Evolutionary conservation across 2,329 filamentous ascomycete genomes (phyloP), one percentile per base, ranked within the genome.

Genomic region (Pseudonectria buxi): DNA sequence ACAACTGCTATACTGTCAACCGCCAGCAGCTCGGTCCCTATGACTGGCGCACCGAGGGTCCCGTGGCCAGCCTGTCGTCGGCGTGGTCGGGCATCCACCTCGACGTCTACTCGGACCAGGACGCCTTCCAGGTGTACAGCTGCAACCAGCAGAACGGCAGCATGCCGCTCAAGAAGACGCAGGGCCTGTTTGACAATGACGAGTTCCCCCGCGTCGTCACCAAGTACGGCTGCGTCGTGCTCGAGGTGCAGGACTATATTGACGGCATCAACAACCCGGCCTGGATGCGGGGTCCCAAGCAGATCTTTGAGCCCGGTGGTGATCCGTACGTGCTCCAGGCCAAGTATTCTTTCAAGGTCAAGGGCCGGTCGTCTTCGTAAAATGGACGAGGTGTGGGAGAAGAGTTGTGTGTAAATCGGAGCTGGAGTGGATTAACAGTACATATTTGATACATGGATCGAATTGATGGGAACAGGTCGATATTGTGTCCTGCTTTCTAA

Each of bases 171-270:
- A 88, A 88, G 68, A 65, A 67, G 41, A 82, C 77, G 0, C 84
- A 88, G 58, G 83, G 83, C 12, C 63, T 83, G 4, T 61, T 67
- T 42, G 68, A 74, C 42, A 61, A 73, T 41, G 44, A 62, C 2
- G 61, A 65, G 24, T 74, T 79, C 49, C 74, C 77, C 4, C 69
- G 80, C 26, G 74, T 74, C 7, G 81, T 87, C 16, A 72, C 76
- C 37, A 58, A 89, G 67, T 86, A 88, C 55, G 88, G 86, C 24
- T 95, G 90, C 61, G 55, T 95, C 16, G 90, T 95, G 32, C 74
- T 95, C 61, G 90, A 95, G 66, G 86, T 92, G 10, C 78, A 95
- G 69, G 88, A 92, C 59, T 95, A 80, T 76, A 94, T 95, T 54
- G 89, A 94, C 57, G 88, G 74, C 16, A 92, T 96, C 64, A 95